phyloP scores from a whole-genome alignment of 2,329 filamentous ascomycete genomes.

The Fusarium bulbicola region DNA sequence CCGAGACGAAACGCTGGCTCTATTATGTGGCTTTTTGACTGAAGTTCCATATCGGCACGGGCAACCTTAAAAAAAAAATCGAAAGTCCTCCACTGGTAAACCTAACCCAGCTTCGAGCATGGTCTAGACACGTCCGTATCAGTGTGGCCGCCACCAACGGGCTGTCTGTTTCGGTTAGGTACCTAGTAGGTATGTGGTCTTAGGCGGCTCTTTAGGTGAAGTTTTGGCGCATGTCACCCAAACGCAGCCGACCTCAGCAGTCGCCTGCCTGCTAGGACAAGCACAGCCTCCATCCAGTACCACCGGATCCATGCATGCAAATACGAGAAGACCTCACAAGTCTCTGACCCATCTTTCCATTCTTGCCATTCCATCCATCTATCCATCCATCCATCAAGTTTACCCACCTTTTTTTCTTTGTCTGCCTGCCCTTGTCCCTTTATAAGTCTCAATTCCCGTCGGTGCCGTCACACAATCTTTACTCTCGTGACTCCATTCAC shows the following conservation, averaged over 20 bases:
- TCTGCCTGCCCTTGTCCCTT: constrained; percentile 30
- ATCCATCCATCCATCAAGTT: not conserved
- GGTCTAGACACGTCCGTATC: constrained; percentile 3
- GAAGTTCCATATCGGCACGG: not conserved
- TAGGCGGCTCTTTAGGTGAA: constrained; percentile 2
- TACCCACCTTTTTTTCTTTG: constrained; percentile 12
- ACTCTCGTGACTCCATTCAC: constrained; percentile 23
- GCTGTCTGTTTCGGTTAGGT: constrained; percentile 8
- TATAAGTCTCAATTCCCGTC: constrained; percentile 23
- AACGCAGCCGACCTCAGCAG: not conserved
- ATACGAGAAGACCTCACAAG: constrained; percentile 25
- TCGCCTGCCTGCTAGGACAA: not conserved
- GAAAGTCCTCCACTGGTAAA: not conserved
- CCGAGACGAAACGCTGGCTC: constrained; percentile 13
- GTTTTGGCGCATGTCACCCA: not conserved
- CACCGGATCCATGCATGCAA: constrained; percentile 9
- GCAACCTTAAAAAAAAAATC: constrained; percentile 10
- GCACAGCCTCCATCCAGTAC: constrained; percentile 10
- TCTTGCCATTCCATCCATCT: constrained; percentile 26
- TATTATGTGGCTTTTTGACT: not conserved
- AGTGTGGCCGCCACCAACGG: not conserved
- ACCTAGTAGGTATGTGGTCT: not conserved
- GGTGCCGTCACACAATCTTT: constrained; percentile 7
- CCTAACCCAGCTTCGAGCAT: constrained; percentile 8
- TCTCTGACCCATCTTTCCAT: constrained; percentile 21